Conservation (phyloP, 2,329 filamentous ascomycete genomes). For the Calonectria honghensis region DNA sequence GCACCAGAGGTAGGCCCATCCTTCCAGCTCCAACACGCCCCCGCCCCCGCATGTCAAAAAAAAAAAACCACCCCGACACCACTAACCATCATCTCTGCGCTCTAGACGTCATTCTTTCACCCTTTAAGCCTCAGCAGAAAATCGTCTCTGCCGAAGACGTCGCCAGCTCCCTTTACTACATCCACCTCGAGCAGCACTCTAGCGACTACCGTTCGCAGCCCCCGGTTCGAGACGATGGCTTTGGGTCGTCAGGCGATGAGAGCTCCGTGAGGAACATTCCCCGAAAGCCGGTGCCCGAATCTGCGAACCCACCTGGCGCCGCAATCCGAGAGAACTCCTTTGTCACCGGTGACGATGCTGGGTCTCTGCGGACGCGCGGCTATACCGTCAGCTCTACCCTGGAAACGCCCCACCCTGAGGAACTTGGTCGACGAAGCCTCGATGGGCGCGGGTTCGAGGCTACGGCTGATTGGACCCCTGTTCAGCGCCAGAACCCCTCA, state of each 20-base stretch:
- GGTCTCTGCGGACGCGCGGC: conserved; percentile 44
- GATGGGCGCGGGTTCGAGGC: conserved; percentile 25
- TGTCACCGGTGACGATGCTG: conserved; percentile 43
- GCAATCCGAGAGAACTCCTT: conserved; percentile 48
- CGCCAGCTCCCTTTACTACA: conserved; percentile 90
- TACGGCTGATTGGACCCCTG: conserved; percentile 31
- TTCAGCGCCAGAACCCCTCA: conserved; percentile 28
- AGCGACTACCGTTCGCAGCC: conserved; percentile 67
- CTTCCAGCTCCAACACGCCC: conserved; percentile 18
- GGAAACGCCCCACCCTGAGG: conserved; percentile 39
- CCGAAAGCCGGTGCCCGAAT: conserved; percentile 70
- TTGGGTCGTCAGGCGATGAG: conserved; percentile 67
- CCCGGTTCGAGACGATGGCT: conserved; percentile 54
- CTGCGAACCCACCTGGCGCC: conserved; percentile 54
- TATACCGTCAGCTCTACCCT: conserved; percentile 49
- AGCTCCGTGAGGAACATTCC: conserved; percentile 67
- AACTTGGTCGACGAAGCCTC: conserved; percentile 38
- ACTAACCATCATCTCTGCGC: conserved; percentile 37
- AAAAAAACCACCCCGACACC: conserved; percentile 42
- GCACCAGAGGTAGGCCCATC: conserved; percentile 82
- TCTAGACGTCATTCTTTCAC: conserved; percentile 91
- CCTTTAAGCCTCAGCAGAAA: conserved; percentile 90
- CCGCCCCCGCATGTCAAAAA: conserved; percentile 38
- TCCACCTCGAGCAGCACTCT: conserved; percentile 80
- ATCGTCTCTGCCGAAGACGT: conserved; percentile 93